Base-by-base conservation (phyloP, 208 protist species). In the Borovskyia barvae region DNA sequence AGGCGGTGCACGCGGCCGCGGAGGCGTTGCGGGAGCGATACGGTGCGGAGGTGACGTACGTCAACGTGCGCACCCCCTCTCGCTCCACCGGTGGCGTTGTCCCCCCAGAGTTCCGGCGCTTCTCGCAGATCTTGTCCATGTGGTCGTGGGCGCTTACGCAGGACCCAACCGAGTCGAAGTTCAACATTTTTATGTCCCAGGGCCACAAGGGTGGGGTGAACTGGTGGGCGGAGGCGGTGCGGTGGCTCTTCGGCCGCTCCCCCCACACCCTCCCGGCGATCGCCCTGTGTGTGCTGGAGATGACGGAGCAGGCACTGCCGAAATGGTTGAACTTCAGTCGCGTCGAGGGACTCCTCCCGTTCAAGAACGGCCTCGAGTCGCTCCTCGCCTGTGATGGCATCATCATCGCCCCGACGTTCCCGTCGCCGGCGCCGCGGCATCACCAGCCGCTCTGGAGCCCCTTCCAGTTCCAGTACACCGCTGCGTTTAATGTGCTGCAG, bases 391-490 rank as follows among this genome's bases (percentile, higher is more conserved):
- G 78, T 56, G 77, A 94, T 49, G 84, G 72, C 39, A 61, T 94
- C 6, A 74, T 94, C 42, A 52, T 94, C 33, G 55, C 66, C 19
- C 87, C 87, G 8, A 81, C 87, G 15, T 94, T 91, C 65, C 87
- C 87, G 17, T 42, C 53, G n/a, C 46, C 77, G 5, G 84, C 85
- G 6, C 84, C 77, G 58, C 73, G 75, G 4, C 87, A 94, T 57
- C 87, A 94, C 68, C 60, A 55, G 29, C 77, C 79, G 15, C 53
- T 86, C 9, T 77, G 83, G 66, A 77, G 77, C 40, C 77, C 84
- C 3, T 85, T 94, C 26, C 74, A 90, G 62, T 94, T 90, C 43
- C 82, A 90, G 61, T 94, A 94, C 80, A 89, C 84, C 22, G 87
- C 87, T 2, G 80, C 75, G 41, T 94, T 94, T 65, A 94, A 94